Conservation (phyloP, 352 stramenopile genomes). For the Albugo candida region DNA sequence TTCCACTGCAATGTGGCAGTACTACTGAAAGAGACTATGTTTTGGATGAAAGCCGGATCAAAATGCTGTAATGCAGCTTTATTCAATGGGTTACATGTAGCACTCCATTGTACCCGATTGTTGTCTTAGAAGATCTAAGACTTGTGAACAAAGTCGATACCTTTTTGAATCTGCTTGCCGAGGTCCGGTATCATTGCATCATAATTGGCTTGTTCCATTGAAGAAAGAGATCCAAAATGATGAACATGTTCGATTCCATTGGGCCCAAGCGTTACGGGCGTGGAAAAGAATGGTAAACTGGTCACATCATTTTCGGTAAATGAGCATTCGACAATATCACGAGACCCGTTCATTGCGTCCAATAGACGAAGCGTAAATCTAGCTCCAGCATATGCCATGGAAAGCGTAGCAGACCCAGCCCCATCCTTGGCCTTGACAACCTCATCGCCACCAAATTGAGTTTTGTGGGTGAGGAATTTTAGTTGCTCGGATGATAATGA, state of each 20-base stretch:
- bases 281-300: slow-evolving; percentile 90
- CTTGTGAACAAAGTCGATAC: slow-evolving; percentile 72
- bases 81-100: no score
- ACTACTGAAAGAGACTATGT: no score
- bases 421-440: slow-evolving; percentile 96
- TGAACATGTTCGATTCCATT: slow-evolving; percentile 93
- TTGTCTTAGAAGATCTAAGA: no score
- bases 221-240: slow-evolving; percentile 76
- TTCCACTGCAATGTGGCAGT: no score
- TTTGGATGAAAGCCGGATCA: no score
- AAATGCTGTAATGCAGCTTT: no score
- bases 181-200: slow-evolving; percentile 79
- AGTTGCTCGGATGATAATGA: slow-evolving; percentile 90
- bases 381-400: slow-evolving; percentile 97
- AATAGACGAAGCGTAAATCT: slow-evolving; percentile 88
- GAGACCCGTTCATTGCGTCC: slow-evolving; percentile 87
- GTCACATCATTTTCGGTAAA: slow-evolving; percentile 95
- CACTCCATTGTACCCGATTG: no score
- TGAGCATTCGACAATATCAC: slow-evolving; percentile 91
- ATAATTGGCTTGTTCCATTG: slow-evolving; percentile 73
- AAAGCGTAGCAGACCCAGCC: slow-evolving; percentile 94
- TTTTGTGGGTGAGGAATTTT: slow-evolving; percentile 89
- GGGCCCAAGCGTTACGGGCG: slow-evolving; percentile 87
- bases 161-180: slow-evolving; percentile 77
- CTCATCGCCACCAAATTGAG: slow-evolving; percentile 87